Percentiles rank a stretch among this genome's conserved stretches.
These are phyloP conservation scores for Avena eriantha DNA, from an alignment of 176 grass and related monocot genomes.

Conservation along the genomic window DNA sequence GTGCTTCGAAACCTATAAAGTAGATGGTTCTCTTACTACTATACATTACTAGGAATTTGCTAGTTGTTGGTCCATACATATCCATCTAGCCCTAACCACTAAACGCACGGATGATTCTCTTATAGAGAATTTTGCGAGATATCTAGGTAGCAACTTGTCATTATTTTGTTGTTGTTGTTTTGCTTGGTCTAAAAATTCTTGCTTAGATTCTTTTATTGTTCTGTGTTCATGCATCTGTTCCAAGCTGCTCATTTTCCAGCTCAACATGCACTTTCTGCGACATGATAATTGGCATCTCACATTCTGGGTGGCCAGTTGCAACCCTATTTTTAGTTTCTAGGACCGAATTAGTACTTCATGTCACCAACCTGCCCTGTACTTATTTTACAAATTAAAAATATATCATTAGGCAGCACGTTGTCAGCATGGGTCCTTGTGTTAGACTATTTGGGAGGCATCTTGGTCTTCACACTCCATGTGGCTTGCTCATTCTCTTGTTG, in stretches of 20 bases:
- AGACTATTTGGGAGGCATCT: neutral
- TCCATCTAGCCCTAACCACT: neutral
- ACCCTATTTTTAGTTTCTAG: neutral
- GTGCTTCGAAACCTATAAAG: neutral
- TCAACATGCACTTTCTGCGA: conserved; percentile 26
- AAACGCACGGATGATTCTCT: neutral
- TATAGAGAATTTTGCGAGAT: conserved; percentile 8
- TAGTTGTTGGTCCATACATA: neutral
- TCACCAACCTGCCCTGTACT: neutral
- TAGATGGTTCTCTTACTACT: neutral
- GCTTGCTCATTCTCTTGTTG: neutral
- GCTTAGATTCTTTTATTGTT: neutral
- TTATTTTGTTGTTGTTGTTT: neutral
- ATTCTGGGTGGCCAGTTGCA: neutral
- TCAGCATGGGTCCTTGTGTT: neutral
- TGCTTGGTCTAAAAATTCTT: neutral
- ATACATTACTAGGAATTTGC: neutral
- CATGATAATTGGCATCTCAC: neutral
- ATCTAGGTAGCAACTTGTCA: neutral
- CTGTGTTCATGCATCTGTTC: neutral
- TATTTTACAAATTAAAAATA: conserved; percentile 19
- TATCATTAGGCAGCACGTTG: neutral
- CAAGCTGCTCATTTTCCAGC: conserved; percentile 22
- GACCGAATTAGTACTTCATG: neutral
- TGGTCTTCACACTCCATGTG: conserved; percentile 15